A percentile compares a stretch with the other conserved stretches of the same genome.
phyloP scores from a whole-genome alignment of 768 basidiomycete genomes.

The Serendipita sp. region DNA sequence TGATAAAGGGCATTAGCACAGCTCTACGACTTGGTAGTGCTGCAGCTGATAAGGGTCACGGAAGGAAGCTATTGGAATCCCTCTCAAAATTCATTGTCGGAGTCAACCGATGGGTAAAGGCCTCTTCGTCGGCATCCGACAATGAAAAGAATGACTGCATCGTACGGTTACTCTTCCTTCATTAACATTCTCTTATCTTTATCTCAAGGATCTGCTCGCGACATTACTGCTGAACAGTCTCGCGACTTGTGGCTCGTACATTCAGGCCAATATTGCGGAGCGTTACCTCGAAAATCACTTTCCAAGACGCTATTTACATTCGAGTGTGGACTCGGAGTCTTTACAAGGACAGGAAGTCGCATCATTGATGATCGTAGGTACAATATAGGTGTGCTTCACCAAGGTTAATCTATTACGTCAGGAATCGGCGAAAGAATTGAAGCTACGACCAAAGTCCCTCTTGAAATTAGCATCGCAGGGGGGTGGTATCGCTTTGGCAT shows the following conservation, averaged over 20 bases:
- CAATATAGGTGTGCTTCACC: neutral
- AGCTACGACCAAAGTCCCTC: neutral
- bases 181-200: too few relatives aligned
- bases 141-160: too few relatives aligned
- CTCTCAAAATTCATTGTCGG: neutral
- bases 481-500: neutral
- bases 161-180: too few relatives aligned
- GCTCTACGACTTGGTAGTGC: neutral
- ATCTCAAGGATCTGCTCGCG: neutral
- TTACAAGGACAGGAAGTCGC: neutral
- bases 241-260: neutral
- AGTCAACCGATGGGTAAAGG: neutral
- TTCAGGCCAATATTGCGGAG: neutral
- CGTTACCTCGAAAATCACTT: neutral
- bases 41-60: neutral
- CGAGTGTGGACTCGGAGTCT: neutral
- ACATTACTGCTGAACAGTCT: neutral
- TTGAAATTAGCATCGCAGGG: neutral
- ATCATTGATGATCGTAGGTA: neutral
- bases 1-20: neutral
- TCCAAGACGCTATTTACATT: neutral
- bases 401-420: neutral
- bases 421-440: neutral
- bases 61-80: neutral
- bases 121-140: neutral